Evolutionary conservation across 768 basidiomycete species (phyloP), one percentile per base, ranked within the genome.

Genomic region (Auricularia auricula-judae): DNA sequence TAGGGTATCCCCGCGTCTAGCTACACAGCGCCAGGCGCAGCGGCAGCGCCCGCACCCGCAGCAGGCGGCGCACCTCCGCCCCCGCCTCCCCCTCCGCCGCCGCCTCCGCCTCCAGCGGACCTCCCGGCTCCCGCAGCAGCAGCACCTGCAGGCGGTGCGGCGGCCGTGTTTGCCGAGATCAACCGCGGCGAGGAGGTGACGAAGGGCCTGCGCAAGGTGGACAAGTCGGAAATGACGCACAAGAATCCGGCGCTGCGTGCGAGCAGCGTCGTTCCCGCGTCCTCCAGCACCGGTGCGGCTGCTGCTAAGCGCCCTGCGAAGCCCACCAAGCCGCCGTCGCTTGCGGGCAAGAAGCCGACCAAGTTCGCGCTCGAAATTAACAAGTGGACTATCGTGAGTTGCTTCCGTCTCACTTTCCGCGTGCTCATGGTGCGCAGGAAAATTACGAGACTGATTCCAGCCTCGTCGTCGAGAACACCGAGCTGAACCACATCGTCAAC

Each of bases 211-310:
- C 86, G 89, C 68, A 98, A 97, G 74, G 97, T 99, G 35, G 91
- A 94, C 72, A 89, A 86, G 79, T 94, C 91, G 67, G 89, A 98
- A 74, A 95, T 96, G 94, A 98, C 94, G 3, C 97, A 99, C 80
- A 98, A 99, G 81, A 98, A 99, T 71, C 96, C 97, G 0, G 82
- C 86, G 10, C 76, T 99, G 43, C 79, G 97, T 36, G 84, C 79
- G 16, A 67, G 77, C 14, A 75, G 77, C 39, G 74, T 76, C 29
- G 91, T 79, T 69, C 86, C 80, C 71, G 80, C 73, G 70, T 74
- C 64, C 77, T 80, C 69, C n/a, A 64, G 76, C 44, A 59, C 71
- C 44, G n/a, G 34, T n/a, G 18, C 59, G 36, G 18, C 7, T 10
- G n/a, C 67, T 44, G 66, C 74, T 8, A 89, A 87, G 78, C 86